Base-by-base conservation (phyloP, 139 green algal genomes). In the Limnomonas spitsbergensis region DNA sequence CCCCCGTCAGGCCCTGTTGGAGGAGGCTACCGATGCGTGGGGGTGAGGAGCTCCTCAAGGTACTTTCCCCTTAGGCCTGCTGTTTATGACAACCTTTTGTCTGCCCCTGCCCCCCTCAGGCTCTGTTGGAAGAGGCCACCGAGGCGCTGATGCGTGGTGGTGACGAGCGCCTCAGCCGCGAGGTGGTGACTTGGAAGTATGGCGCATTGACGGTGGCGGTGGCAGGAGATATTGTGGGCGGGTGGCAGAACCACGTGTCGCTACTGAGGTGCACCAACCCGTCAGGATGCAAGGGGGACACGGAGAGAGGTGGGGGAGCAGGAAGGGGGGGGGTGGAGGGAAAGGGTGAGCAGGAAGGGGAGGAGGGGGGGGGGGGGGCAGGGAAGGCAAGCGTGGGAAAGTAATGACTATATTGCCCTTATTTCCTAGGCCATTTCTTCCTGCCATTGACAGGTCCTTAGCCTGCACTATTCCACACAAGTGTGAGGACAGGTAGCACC, bases 201-300 rank as follows among this genome's bases (percentile, higher is more conserved):
- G 88, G 87, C 24, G 91, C 88, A 0, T 54, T 88, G n/a, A 79
- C 74, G 32, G 90, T 91, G 31, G 78, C 89, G 66, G 85, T 93
- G 56, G 88, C 88, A 32, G 91, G 91, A 0, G 91, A 95, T 6
- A 73, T 91, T 53, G 87, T 94, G 52, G 91, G 89, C 32, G 87
- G 91, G 47, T 95, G 91, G 91, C 71, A 83, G 1, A 75, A 81
- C 39, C 76, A 78, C 26, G 82, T 89, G 24, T 80, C 88, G 0
- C 85, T 94, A 82, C 53, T 66, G 75, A 78, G 76, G 38, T 93
- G 84, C 82, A 79, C 68, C 61, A 78, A 70, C 38, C 69, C 75
- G 1, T 42, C 71, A 38, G 78, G 78, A 68, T 86, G 74, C 73
- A 86, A 72, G 73, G 81, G 72, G 29, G 53, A 35, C 56, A 83